phyloP scores from a whole-genome alignment of 805 yeast genomes.

The Zygosaccharomyces rouxii region DNA sequence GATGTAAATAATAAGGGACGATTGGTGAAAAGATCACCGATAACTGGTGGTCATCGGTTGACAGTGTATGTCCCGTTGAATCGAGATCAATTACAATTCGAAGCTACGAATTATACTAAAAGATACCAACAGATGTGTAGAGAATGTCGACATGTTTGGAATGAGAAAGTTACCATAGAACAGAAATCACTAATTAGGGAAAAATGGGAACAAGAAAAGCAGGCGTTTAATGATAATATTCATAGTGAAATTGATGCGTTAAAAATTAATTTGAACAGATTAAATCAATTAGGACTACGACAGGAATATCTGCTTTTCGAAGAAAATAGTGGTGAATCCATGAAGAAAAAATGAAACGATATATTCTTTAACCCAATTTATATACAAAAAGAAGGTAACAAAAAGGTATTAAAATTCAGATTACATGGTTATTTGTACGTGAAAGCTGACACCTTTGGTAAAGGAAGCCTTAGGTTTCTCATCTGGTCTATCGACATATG shows the following conservation, averaged over 20 bases:
- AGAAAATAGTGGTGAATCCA: neutral
- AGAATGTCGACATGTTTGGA: conserved; percentile 26
- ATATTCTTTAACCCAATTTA: neutral
- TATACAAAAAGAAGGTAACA: neutral
- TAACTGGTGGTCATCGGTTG: conserved; percentile 5
- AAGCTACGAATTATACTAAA: conserved; percentile 10
- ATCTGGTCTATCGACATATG: conserved; percentile 28
- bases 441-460: conserved; percentile 33
- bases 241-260: conserved; percentile 16
- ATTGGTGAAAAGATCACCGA: neutral
- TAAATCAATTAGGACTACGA: conserved; percentile 6
- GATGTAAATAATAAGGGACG: conserved; percentile 3
- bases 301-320: conserved; percentile 6
- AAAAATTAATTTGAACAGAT: conserved; percentile 9
- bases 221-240: conserved; percentile 13
- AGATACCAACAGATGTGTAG: conserved; percentile 26
- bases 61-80: neutral
- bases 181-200: conserved; percentile 16
- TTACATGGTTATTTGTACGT: conserved; percentile 26
- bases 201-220: conserved; percentile 14
- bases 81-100: neutral
- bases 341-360: conserved; percentile 12
- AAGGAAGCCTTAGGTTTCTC: conserved; percentile 16
- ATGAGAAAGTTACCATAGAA: conserved; percentile 17
- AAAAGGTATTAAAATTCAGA: neutral